These are phyloP conservation scores for Apophysomyces ossiformis DNA, from an alignment of 371 early-diverging fungal species.

Conservation along the genomic window DNA sequence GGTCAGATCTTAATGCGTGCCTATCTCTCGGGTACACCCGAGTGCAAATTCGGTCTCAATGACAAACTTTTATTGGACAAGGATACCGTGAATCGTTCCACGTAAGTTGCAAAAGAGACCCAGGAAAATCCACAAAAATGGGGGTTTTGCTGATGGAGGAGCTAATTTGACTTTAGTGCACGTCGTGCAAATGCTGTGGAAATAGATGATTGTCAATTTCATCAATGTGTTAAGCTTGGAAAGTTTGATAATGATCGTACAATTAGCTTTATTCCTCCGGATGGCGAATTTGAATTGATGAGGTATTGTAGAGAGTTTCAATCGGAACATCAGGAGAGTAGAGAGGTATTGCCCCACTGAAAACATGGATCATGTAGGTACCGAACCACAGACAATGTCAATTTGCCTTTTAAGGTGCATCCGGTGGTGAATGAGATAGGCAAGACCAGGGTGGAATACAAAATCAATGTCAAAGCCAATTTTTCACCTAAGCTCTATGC, in stretches of 20 bases:
- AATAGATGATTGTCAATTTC: constrained; percentile 92
- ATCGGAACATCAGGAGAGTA: neutral
- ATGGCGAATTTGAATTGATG: constrained; percentile 98
- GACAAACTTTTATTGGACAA: constrained; percentile 82
- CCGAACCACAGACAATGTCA: constrained; percentile 87
- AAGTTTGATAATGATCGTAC: constrained; percentile 85
- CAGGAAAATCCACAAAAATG: no score
- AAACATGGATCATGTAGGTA: constrained; percentile 52
- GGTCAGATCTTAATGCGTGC: constrained; percentile 94
- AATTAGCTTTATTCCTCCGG: constrained; percentile 91
- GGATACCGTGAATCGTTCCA: constrained; percentile 54
- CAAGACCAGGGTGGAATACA: constrained; percentile 79
- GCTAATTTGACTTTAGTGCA: constrained; percentile 23
- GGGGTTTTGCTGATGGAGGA: no score
- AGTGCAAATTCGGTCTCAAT: constrained; percentile 93
- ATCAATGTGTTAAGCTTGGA: constrained; percentile 88
- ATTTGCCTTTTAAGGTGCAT: constrained; percentile 84
- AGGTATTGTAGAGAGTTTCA: constrained; percentile 41
- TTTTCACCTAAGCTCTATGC: constrained; percentile 81
- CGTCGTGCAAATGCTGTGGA: constrained; percentile 72
- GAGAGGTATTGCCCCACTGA: neutral
- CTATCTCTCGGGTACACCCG: constrained; percentile 97
- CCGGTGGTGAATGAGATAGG: constrained; percentile 84
- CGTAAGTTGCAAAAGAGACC: constrained; percentile 23
- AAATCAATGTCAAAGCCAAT: constrained; percentile 76